These are phyloP conservation scores for Boletellus sp. DNA, from an alignment of 1,284 basidiomycete genomes.

Conservation along the genomic window DNA sequence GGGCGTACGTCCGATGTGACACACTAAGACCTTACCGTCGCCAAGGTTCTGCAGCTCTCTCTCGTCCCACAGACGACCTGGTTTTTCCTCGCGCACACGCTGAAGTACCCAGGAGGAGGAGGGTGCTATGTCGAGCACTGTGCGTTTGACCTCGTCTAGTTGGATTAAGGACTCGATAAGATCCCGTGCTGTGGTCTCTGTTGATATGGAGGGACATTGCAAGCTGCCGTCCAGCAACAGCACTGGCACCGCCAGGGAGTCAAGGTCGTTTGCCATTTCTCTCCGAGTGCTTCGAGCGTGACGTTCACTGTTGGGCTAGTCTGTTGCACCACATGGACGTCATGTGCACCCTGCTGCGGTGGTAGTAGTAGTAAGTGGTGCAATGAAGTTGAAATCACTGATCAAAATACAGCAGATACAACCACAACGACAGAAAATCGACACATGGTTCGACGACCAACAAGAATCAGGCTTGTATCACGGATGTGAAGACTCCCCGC, in stretches of 20 bases:
- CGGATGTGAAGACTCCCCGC: constrained; percentile 35
- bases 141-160: constrained; percentile 47
- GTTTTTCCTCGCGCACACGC: constrained; percentile 51
- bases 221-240: constrained; percentile 55
- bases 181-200: constrained; percentile 54
- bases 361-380: not conserved
- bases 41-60: constrained; percentile 59
- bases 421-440: constrained; percentile 5
- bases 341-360: not conserved
- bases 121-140: constrained; percentile 54
- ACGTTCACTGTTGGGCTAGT: not conserved
- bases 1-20: not conserved
- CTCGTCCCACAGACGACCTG: constrained; percentile 67
- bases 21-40: constrained; percentile 49
- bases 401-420: constrained; percentile 8
- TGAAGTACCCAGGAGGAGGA: constrained; percentile 67
- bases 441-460: constrained; percentile 5
- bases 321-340: constrained; percentile 5
- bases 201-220: constrained; percentile 56
- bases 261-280: constrained; percentile 28
- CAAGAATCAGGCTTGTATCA: constrained; percentile 12
- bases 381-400: not conserved
- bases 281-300: not conserved
- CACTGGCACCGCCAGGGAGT: constrained; percentile 55
- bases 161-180: constrained; percentile 51